Conservation (phyloP, 176 grass and related monocot species). For the Carex myosuroides region DNA sequence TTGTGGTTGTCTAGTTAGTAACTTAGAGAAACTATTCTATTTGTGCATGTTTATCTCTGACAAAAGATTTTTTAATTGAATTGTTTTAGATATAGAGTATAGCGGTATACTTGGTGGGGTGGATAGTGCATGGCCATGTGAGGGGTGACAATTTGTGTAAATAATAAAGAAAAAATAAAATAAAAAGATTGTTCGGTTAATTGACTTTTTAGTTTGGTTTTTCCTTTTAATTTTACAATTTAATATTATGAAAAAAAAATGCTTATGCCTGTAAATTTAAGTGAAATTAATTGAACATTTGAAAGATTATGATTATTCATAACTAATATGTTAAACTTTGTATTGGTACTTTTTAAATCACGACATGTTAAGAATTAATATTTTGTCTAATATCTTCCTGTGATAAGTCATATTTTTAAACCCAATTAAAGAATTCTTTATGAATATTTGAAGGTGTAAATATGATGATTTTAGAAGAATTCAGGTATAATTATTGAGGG, state of each 20-base stretch:
- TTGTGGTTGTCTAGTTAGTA: constrained; percentile 4
- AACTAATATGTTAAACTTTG: neutral
- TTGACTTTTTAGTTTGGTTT: neutral
- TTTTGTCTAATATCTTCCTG: no score
- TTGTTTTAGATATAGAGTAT: constrained; percentile 25
- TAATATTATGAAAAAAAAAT: neutral
- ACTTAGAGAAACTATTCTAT: neutral
- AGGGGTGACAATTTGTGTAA: constrained; percentile 12
- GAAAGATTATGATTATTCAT: neutral
- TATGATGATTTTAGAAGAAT: no score
- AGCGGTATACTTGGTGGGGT: neutral
- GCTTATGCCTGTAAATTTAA: neutral
- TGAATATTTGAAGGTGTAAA: no score
- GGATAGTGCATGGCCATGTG: constrained; percentile 12
- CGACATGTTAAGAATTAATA: no score
- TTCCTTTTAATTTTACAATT: neutral
- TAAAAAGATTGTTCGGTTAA: neutral
- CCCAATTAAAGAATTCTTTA: no score
- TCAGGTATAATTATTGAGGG: no score
- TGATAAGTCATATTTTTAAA: neutral
- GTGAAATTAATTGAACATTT: neutral
- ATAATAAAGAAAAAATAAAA: neutral
- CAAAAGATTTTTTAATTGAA: constrained; percentile 24
- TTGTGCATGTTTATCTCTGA: constrained; percentile 21
- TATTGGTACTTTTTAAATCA: neutral